phyloP scores from a whole-genome alignment of 768 basidiomycete genomes.

The Suillus weaverae region DNA sequence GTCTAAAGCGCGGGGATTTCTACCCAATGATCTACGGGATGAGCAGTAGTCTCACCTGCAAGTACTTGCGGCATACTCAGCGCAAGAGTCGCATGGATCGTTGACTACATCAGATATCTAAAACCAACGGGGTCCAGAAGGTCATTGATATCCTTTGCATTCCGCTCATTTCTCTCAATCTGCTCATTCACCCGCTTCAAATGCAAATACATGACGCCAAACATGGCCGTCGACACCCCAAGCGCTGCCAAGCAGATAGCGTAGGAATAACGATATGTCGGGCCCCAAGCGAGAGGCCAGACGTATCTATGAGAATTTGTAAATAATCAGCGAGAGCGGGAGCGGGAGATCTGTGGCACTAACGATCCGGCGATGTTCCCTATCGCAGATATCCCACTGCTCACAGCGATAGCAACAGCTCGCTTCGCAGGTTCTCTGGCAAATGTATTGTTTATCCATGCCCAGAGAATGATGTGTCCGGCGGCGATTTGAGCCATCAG shows the following conservation, averaged over 20 bases:
- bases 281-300: constrained; percentile 68
- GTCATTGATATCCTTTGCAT: neutral
- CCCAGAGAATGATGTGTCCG: constrained; percentile 60
- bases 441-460: constrained; percentile 51
- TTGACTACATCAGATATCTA: constrained; percentile 1
- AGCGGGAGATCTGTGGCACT: constrained; percentile 30
- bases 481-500: constrained; percentile 69
- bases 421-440: constrained; percentile 78
- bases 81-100: neutral
- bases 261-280: constrained; percentile 64
- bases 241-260: constrained; percentile 64
- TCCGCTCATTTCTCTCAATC: constrained; percentile 35
- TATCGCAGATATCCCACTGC: constrained; percentile 76
- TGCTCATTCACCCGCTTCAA: constrained; percentile 40
- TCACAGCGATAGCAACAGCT: constrained; percentile 73
- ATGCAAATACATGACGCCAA: constrained; percentile 43
- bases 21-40: neutral
- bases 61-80: too few species aligned
- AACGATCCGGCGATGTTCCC: constrained; percentile 81
- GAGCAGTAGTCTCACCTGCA: neutral
- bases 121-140: neutral
- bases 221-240: constrained; percentile 47
- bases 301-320: constrained; percentile 41
- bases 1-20: neutral
- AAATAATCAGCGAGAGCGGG: neutral